Percentiles rank a stretch among this genome's conserved stretches.
These are phyloP conservation scores for Solanum megistacrolobum DNA, from an alignment of 257 asterid genomes.

Conservation along the genomic window DNA sequence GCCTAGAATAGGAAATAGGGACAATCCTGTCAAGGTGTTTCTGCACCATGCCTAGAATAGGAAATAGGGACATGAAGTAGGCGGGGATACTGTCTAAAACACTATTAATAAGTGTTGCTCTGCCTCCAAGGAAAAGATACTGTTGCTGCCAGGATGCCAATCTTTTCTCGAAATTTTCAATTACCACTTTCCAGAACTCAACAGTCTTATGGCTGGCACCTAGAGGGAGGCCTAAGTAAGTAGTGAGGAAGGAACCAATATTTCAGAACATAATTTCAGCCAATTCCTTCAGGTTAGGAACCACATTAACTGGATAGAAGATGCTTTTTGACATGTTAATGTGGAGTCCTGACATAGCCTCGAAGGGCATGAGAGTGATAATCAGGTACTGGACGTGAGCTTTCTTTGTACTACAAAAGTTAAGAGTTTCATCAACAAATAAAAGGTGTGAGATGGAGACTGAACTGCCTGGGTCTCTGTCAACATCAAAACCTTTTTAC, in stretches of 20 bases:
- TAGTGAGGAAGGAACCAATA: neutral
- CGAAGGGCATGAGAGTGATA: neutral
- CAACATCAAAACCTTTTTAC: neutral
- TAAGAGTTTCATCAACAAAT: neutral
- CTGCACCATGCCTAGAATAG: neutral
- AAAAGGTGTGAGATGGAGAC: neutral
- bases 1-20: neutral
- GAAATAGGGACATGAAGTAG: neutral
- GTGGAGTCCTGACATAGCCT: neutral
- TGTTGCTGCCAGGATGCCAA: neutral
- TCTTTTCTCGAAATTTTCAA: neutral
- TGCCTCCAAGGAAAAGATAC: neutral
- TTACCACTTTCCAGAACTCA: neutral
- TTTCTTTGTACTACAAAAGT: neutral
- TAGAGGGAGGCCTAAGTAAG: neutral
- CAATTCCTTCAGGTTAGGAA: neutral
- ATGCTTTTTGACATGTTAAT: neutral
- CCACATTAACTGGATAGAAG: neutral
- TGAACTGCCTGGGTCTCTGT: neutral
- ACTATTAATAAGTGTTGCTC: neutral
- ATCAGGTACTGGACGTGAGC: neutral
- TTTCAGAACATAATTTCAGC: neutral
- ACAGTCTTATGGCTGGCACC: neutral
- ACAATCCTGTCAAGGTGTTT: neutral
- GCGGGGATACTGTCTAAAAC: neutral